Evolutionary conservation across 2,329 filamentous ascomycete species (phyloP), one percentile per base, ranked within the genome.

Genomic region (Botrytis cinerea): DNA sequence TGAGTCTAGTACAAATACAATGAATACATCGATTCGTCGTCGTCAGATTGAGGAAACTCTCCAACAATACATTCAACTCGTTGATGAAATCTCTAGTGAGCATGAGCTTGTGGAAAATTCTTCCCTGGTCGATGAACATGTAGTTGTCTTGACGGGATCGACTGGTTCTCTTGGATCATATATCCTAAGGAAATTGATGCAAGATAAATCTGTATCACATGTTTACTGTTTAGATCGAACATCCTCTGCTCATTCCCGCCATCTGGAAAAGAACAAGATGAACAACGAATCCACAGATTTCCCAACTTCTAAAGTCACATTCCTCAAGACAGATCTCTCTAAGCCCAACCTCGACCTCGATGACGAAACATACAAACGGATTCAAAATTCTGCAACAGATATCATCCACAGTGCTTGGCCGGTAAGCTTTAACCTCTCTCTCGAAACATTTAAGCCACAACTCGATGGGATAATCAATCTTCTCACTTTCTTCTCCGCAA

Each of bases 161-260:
- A 87, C 86, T 0, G 86, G 86, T 14, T 84, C 83, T 8, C 75
- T 87, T 22, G 86, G 86, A 0, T 84, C 82, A 8, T 86, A 86
- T 75, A 79, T 87, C 51, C 80, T 87, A 5, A 78, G 84, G 70
- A 54, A 77, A 12, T 79, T 85, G 46, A 79, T 79, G 40, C 79
- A 82, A 0, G 73, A 73, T 18, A 20, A 32, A n/a, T 60, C 20
- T 1, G 82, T 87, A 9, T 79, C 79, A 40, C 84, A 84, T 74
- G 77, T 87, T 59, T 81, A 86, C 70, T 87, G 85, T 73, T 80
- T 87, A 32, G 87, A 87, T 78, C 82, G 86, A 32, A 73, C 73
- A 35, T 25, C 61, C 14, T 70, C 74, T 60, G 62, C 68, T 4
- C 43, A 73, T 35, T 59, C 40, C 12, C 54, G 70, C 20, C 75